Evolutionary conservation across 305 asterid species (phyloP), one percentile per base, ranked within the genome.

Genomic region (Lippia alba): DNA sequence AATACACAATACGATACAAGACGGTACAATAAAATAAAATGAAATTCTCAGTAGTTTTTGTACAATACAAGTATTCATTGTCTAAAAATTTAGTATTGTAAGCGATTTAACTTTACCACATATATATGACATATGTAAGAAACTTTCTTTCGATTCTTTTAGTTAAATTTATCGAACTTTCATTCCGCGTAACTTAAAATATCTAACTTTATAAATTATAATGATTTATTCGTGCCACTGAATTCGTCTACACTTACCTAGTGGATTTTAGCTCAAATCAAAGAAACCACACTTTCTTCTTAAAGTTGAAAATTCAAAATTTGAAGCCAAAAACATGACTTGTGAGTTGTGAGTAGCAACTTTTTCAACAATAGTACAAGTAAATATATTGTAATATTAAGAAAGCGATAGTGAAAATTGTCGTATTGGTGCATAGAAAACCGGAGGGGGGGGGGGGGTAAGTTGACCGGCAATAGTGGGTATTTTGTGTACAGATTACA

Each of bases 391-490:
- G 8, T 6, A 6, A 24, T 24, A 24, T 24, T 24, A 24, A 24
- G 30, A 24, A 24, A 24, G 30, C 3, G 2, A 24, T 24, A 24
- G 30, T 24, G 30, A 24, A 3, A 24, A 24, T 63, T 63, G 70
- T 69, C 79, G 44, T 68, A 74, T 62, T 61, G 45, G 46, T 33
- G 62, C 59, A 66, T 72, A 14, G 59, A 66, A 46, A 66, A 40
- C 24, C 24, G 20, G 34, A 33, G 9, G 56, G 18, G 45, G 48
- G 3, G n/a, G 78, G 12, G 49, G 45, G 45, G 7, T 39, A 8
- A 33, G 33, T 69, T 56, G 58, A 61, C 71, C 55, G 73, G 81
- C 71, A 65, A 49, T 34, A 45, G 30, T 80, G 78, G 69, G 61
- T 80, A 30, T 58, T 58, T 32, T 72, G 55, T 19, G 51, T 12